Base-by-base conservation (phyloP, 1,284 basidiomycete genomes). In the Rhizopogon parksii region DNA sequence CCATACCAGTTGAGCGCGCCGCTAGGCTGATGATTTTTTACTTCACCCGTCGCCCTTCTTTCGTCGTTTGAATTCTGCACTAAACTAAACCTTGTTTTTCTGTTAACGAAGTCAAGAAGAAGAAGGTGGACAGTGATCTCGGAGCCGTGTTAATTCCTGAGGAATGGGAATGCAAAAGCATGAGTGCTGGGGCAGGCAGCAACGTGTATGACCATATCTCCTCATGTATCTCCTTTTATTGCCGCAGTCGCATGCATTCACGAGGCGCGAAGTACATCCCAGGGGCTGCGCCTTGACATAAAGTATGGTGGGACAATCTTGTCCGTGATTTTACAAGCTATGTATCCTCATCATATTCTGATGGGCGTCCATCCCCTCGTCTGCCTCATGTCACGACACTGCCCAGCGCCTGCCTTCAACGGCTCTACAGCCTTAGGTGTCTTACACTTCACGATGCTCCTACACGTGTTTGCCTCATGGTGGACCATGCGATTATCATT, bases 401-500 rank as follows among this genome's bases (percentile, higher is more conserved):
- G 27, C 17, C 35, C 17, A 14, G 12, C 14, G 42, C 15, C 30
- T 32, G 30, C 21, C 24, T 21, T 27, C 17, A 24, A 24, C 14
- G 12, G 6, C 32, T 34, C 34, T 46, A 30, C 27, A 30, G 27
- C 27, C 9, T 9, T 9, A 3, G 8, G 17, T 6, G 14, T 47
- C 24, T 34, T 15, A 36, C 38, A 21, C 19, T 24, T 51, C 34
- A n/a, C 15, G 47, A 36, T 35, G 37, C 45, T 14, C 7, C 11
- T 24, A 62, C 66, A 68, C 66, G 64, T 65, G 63, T 62, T 54
- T 47, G 51, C 65, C 63, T 68, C 57, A 37, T 61, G 43, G 40
- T 47, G 43, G 49, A 60, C 49, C 63, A 68, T 64, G 62, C 63
- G 67, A 68, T 65, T 68, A 65, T 65, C 67, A 59, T 49, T 64